These are phyloP conservation scores for Phaeosphaeriaceae sp. DNA, from an alignment of 2,329 filamentous ascomycete species.

Conservation along the genomic window DNA sequence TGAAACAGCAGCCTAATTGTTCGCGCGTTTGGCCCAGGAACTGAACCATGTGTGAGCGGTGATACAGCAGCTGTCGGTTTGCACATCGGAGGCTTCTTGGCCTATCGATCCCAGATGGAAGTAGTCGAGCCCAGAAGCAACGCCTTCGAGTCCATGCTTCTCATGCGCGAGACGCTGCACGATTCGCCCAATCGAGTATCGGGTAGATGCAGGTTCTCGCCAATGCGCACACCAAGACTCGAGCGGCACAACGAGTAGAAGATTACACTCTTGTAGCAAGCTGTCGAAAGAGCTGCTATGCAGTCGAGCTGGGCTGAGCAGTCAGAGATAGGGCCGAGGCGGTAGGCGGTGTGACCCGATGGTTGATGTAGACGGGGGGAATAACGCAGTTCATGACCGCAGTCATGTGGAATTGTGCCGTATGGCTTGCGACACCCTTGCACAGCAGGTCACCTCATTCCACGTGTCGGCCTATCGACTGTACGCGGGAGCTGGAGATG, in stretches of 20 bases:
- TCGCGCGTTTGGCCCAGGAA: neutral
- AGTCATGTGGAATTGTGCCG: neutral
- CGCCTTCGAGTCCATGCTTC: neutral
- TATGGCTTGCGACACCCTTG: slow-evolving; percentile 1
- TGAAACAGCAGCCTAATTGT: neutral
- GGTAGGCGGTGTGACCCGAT: neutral
- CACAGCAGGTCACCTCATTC: neutral
- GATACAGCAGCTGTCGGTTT: neutral
- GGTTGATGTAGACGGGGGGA: neutral
- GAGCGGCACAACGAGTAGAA: neutral
- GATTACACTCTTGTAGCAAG: neutral
- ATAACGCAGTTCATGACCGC: neutral
- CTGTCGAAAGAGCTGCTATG: neutral
- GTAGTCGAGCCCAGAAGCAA: neutral
- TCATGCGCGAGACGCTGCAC: slow-evolving; percentile 2
- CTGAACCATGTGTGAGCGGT: neutral
- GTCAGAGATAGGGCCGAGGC: neutral
- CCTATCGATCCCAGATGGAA: neutral
- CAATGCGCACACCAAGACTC: neutral
- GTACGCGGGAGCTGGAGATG: neutral
- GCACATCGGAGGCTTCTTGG: neutral
- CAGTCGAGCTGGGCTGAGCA: neutral
- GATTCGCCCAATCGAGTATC: slow-evolving; percentile 3
- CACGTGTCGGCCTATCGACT: neutral
- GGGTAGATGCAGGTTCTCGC: slow-evolving; percentile 5